phyloP scores from a whole-genome alignment of 2,329 filamentous ascomycete species.

The Nemania diffusa region DNA sequence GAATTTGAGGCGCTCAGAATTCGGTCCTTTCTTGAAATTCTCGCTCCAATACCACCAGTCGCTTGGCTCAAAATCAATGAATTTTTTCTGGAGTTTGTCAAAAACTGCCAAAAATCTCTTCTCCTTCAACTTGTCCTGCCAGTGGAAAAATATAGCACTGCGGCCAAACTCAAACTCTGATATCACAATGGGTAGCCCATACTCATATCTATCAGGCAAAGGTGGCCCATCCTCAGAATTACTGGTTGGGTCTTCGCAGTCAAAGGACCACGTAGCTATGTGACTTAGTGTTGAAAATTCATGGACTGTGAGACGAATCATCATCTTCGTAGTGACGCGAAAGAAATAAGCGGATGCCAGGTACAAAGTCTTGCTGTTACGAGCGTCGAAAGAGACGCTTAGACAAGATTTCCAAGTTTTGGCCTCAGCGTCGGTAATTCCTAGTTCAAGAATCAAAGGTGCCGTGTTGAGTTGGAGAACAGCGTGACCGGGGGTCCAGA shows the following conservation, averaged over 20 bases:
- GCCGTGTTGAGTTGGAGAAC: slow-evolving; percentile 27
- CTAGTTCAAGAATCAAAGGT: slow-evolving; percentile 13
- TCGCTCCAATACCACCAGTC: no score
- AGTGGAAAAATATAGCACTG: slow-evolving; percentile 18
- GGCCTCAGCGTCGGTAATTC: neutral
- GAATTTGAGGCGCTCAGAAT: no score
- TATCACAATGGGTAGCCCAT: neutral
- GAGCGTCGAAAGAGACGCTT: slow-evolving; percentile 36
- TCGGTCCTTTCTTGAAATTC: no score
- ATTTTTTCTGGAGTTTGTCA: slow-evolving; percentile 22
- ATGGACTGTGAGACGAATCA: slow-evolving; percentile 13
- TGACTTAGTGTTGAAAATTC: slow-evolving; percentile 7
- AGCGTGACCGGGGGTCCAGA: slow-evolving; percentile 40
- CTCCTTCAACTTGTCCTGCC: fast-evolving
- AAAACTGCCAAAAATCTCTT: neutral
- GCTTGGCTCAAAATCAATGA: neutral
- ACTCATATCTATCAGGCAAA: no score
- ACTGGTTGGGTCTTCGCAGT: neutral
- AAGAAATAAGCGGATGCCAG: slow-evolving; percentile 34
- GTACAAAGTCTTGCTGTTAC: slow-evolving; percentile 33
- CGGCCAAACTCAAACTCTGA: slow-evolving; percentile 20
- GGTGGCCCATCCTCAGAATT: no score
- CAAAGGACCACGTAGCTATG: slow-evolving; percentile 15
- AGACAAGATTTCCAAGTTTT: slow-evolving; percentile 26
- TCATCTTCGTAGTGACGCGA: fast-evolving